Evolutionary conservation across 2,329 filamentous ascomycete genomes (phyloP).

Genomic region (Trichoderma koningii): DNA sequence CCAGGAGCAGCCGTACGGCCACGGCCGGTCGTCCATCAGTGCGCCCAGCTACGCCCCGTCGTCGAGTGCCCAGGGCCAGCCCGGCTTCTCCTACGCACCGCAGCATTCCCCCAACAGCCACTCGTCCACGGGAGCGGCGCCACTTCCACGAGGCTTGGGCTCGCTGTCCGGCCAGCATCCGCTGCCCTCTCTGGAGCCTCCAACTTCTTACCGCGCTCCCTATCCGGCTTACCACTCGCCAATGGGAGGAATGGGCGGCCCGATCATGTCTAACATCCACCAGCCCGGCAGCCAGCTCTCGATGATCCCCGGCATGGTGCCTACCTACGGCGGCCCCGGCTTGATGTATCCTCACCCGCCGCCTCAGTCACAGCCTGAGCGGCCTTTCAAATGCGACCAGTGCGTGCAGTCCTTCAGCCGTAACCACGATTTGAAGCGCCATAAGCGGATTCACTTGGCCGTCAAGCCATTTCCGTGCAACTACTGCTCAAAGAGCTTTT

Average conservation of each 20-base stretch:
- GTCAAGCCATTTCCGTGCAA: conserved; percentile 94
- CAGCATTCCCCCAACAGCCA: conserved; percentile 45
- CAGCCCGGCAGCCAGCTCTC: conserved; percentile 73
- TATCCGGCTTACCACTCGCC: conserved; percentile 50
- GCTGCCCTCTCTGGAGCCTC: conserved; percentile 47
- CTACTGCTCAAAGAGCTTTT: conserved; percentile 95
- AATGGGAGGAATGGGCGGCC: conserved; percentile 62
- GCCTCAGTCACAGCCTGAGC: conserved; percentile 62
- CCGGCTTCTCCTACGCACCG: conserved; percentile 47
- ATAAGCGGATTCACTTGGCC: conserved; percentile 91
- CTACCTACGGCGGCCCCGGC: conserved; percentile 55
- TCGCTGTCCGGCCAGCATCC: conserved; percentile 33
- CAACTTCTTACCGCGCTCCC: conserved; percentile 51
- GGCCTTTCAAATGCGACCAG: conserved; percentile 91
- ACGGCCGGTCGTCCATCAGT: conserved; percentile 56
- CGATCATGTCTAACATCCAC: conserved; percentile 77
- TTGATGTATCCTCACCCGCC: conserved; percentile 63
- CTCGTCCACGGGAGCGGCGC: conserved; percentile 48
- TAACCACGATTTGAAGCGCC: conserved; percentile 93
- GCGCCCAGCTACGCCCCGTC: conserved; percentile 62
- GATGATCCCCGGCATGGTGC: conserved; percentile 63
- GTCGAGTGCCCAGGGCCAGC: conserved; percentile 51
- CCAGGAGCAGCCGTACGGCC: conserved; percentile 60
- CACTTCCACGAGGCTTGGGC: conserved; percentile 45
- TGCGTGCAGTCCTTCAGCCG: conserved; percentile 94